These are phyloP conservation scores for Botrytis squamosa DNA, from an alignment of 2,329 filamentous ascomycete genomes.

Conservation along the genomic window DNA sequence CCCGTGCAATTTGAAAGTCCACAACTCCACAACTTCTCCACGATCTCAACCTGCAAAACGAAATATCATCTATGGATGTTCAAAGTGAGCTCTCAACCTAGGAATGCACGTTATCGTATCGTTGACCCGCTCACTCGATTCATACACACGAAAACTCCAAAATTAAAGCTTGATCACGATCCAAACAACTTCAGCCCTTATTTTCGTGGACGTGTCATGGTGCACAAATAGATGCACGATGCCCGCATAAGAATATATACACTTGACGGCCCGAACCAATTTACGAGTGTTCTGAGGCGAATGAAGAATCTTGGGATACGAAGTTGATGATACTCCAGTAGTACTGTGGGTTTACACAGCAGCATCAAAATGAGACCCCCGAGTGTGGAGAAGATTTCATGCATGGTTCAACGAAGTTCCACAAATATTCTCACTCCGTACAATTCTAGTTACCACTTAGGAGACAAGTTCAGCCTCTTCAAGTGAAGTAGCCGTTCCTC, in stretches of 20 bases:
- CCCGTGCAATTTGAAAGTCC: no score
- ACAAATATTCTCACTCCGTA: background rate
- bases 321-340: slow-evolving; percentile 11
- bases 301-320: background rate
- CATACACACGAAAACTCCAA: background rate
- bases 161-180: background rate
- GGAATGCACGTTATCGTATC: background rate
- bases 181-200: background rate
- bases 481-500: background rate
- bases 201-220: background rate
- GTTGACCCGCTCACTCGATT: background rate
- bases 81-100: background rate
- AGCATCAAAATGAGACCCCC: slow-evolving; percentile 4
- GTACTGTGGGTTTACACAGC: background rate
- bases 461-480: background rate
- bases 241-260: background rate
- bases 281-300: background rate
- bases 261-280: background rate
- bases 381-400: slow-evolving; percentile 7
- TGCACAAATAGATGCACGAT: background rate
- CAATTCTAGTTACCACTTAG: background rate
- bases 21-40: no score
- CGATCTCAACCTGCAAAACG: no score
- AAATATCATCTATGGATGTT: background rate
- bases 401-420: slow-evolving; percentile 5